Conservation (phyloP, 2,329 filamentous ascomycete genomes). For the Mycosphaerella sp. region DNA sequence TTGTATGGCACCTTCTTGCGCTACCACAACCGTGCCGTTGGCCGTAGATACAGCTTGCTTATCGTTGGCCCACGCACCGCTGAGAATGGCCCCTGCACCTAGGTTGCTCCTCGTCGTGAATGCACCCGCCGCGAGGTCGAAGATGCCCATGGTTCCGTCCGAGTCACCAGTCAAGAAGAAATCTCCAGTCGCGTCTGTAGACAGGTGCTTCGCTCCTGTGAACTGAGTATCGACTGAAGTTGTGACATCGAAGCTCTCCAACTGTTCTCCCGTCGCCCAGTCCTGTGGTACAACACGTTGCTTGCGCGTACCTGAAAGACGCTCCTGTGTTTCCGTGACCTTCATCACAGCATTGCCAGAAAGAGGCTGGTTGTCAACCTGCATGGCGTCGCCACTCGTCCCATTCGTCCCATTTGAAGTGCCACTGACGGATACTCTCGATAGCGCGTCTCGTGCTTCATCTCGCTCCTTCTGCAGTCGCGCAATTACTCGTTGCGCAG, state of each 20-base stretch:
- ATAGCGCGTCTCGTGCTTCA: slow-evolving; percentile 82
- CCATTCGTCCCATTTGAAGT: slow-evolving; percentile 33
- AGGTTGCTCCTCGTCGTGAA: slow-evolving; percentile 61
- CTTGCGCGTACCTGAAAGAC: slow-evolving; percentile 80
- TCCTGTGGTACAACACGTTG: slow-evolving; percentile 79
- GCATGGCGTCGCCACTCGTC: slow-evolving; percentile 75
- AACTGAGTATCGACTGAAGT: slow-evolving; percentile 53
- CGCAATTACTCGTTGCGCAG: slow-evolving; percentile 90
- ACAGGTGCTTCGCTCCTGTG: slow-evolving; percentile 52
- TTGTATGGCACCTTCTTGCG: slow-evolving; percentile 61
- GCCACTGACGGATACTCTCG: slow-evolving; percentile 68
- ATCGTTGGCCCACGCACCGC: slow-evolving; percentile 57
- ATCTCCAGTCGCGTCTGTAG: slow-evolving; percentile 54
- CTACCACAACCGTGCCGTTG: slow-evolving; percentile 73
- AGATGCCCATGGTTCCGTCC: slow-evolving; percentile 70
- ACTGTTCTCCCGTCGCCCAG: slow-evolving; percentile 71
- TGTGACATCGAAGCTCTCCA: slow-evolving; percentile 54
- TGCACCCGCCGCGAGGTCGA: slow-evolving; percentile 69
- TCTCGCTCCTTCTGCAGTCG: slow-evolving; percentile 85
- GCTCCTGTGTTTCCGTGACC: slow-evolving; percentile 73
- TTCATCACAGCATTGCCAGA: slow-evolving; percentile 63
- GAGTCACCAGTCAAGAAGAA: slow-evolving; percentile 67
- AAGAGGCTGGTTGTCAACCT: slow-evolving; percentile 74
- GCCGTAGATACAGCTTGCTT: slow-evolving; percentile 67
- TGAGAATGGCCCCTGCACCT: slow-evolving; percentile 61